Evolutionary conservation across 2,329 filamentous ascomycete genomes (phyloP).

Genomic region (Sporothrix pseudoabietina): DNA sequence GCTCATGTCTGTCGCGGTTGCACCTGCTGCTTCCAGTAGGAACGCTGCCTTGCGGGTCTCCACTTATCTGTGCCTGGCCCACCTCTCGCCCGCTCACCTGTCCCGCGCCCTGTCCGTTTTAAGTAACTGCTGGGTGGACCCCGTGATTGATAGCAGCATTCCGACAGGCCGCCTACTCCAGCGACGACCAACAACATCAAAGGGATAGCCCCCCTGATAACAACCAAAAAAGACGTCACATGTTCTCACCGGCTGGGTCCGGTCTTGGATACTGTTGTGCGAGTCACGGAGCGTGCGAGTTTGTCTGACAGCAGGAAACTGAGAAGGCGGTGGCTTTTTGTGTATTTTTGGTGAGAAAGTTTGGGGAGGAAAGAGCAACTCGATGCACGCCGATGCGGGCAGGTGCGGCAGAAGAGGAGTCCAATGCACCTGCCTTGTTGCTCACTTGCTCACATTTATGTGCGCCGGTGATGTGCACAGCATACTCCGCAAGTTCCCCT

Average conservation of each 20-base stretch:
- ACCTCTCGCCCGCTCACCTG: slow-evolving; percentile 14
- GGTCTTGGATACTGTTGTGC: not conserved
- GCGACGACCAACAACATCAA: slow-evolving; percentile 6
- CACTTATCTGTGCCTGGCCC: slow-evolving; percentile 19
- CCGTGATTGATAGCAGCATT: slow-evolving; percentile 31
- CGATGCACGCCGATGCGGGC: slow-evolving; percentile 17
- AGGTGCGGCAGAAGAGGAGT: slow-evolving; percentile 18
- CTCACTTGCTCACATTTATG: not conserved
- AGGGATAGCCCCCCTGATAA: slow-evolving; percentile 20
- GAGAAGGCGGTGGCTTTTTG: not conserved
- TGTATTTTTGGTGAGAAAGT: not conserved
- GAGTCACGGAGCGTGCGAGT: slow-evolving; percentile 1
- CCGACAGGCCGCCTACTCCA: slow-evolving; percentile 8
- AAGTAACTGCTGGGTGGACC: slow-evolving; percentile 20
- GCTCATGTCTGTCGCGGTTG: not conserved
- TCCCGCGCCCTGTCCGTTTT: slow-evolving; percentile 24
- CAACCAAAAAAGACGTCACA: slow-evolving; percentile 29
- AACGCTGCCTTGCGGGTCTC: not conserved
- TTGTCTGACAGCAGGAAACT: slow-evolving; percentile 25
- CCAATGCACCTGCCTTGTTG: not conserved
- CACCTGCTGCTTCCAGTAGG: slow-evolving; percentile 23
- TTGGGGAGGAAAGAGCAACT: not conserved
- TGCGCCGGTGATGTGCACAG: not conserved
- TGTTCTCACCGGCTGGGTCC: slow-evolving; percentile 28
- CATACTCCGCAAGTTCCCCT: not conserved